phyloP scores from a whole-genome alignment of 2,329 filamentous ascomycete genomes.

The Cordyceps tenuipes region DNA sequence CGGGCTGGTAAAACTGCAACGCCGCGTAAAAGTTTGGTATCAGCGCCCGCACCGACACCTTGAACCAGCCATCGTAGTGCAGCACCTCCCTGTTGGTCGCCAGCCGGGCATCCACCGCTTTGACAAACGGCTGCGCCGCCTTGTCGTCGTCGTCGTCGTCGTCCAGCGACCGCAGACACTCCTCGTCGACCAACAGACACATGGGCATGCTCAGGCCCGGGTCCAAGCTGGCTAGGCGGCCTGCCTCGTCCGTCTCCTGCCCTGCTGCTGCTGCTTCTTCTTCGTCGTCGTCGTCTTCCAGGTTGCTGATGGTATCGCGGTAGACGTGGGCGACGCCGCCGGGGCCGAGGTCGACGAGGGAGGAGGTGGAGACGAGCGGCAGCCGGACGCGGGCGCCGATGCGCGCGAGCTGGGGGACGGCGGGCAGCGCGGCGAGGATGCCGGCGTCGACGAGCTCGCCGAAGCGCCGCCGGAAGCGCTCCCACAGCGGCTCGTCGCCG shows the following conservation, averaged over 20 bases:
- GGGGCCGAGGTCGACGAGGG: neutral
- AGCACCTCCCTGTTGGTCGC: neutral
- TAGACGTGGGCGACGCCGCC: neutral
- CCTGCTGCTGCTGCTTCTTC: neutral
- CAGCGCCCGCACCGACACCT: neutral
- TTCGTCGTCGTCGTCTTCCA: neutral
- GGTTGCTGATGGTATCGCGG: neutral
- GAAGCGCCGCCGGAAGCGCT: neutral
- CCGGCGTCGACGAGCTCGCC: neutral
- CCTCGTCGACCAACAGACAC: slow-evolving; percentile 4
- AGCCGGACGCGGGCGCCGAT: neutral
- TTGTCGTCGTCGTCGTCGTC: neutral
- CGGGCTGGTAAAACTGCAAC: neutral
- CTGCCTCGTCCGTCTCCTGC: neutral
- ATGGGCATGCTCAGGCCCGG: slow-evolving; percentile 2
- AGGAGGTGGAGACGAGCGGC: neutral
- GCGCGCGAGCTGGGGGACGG: neutral
- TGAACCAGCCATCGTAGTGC: slow-evolving; percentile 1
- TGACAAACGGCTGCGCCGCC: neutral
- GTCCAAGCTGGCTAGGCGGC: neutral
- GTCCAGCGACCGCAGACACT: neutral
- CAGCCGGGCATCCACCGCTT: neutral
- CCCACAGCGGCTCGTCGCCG: neutral
- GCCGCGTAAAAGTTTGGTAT: slow-evolving; percentile 1
- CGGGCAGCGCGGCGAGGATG: neutral